Evolutionary conservation across 495 filamentous ascomycete genomes (phyloP), one percentile per base, ranked within the genome.

Genomic region (Lineolata rhizophorae): DNA sequence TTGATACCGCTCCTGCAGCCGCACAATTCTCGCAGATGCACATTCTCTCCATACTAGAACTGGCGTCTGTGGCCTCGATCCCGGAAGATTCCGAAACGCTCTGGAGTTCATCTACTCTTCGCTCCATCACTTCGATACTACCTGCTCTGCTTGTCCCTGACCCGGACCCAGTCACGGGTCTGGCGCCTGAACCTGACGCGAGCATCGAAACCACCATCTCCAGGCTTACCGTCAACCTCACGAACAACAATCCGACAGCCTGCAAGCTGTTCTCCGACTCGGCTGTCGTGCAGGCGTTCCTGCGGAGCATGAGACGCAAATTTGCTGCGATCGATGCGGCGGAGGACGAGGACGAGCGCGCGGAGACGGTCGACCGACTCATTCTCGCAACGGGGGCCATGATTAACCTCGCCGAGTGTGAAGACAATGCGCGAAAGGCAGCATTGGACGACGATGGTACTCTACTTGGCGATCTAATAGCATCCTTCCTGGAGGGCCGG

Each of bases 341-440:
- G 28, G 15, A 9, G 5, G 15, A 19, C 15, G 38, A 31, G 9
- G 53, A 56, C 19, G 50, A 67, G 16, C 51, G 67, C 21, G 54
- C 59, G 26, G 41, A 41, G 22, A 42, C 58, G 19, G 45, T 60
- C 11, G 75, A 94, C 38, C 61, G 62, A 15, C 62, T 92, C 13
- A 70, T 93, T 30, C 58, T 94, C 35, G 64, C 74, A 27, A 54
- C 93, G 20, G 90, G 83, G 0, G 68, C 76, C 32, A 66, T 92
- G 47, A 91, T 87, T 44, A 97, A 97, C 46, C 62, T 95, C 38
- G 71, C 74, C 12, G 85, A 93, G 44, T 70, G 73, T 41, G 77
- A 68, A 32, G 56, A 70, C 20, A 43, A 49, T 22, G 65, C 69
- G 8, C 55, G 65, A 27, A 22, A 31, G 13, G 42, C 55, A 14